Conservation (phyloP, 2,329 filamentous ascomycete species). For the Calonectria fujianensis region DNA sequence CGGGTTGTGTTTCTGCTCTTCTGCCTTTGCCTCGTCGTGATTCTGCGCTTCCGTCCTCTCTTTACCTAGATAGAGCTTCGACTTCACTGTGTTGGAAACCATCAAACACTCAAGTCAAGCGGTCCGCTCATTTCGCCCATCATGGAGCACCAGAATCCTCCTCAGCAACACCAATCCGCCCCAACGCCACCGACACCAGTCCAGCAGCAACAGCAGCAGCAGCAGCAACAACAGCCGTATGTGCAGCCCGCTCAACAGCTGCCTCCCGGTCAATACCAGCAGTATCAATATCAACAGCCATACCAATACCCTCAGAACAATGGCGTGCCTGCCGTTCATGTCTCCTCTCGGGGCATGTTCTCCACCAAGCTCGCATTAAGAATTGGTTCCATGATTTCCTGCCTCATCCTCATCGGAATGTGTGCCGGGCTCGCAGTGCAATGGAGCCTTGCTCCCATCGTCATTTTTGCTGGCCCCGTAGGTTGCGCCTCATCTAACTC, state of each 20-base stretch:
- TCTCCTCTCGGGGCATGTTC: slow-evolving; percentile 36
- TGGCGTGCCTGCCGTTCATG: slow-evolving; percentile 11
- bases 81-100: not conserved
- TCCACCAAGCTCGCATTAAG: slow-evolving; percentile 31
- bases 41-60: not conserved
- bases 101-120: slow-evolving; percentile 1
- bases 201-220: slow-evolving; percentile 24
- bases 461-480: slow-evolving; percentile 31
- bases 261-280: slow-evolving; percentile 4
- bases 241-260: not conserved
- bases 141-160: slow-evolving; percentile 25
- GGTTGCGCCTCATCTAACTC: not conserved
- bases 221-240: slow-evolving; percentile 18
- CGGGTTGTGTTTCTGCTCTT: slow-evolving; percentile 7
- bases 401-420: slow-evolving; percentile 33
- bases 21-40: not conserved
- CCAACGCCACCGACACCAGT: slow-evolving; percentile 1
- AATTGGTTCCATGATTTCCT: slow-evolving; percentile 30
- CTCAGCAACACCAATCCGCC: slow-evolving; percentile 13
- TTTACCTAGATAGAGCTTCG: not conserved
- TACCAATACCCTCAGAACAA: slow-evolving; percentile 21
- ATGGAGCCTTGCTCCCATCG: slow-evolving; percentile 5
- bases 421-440: slow-evolving; percentile 2
- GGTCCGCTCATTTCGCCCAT: slow-evolving; percentile 5
- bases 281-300: slow-evolving; percentile 10